Conservation (phyloP, 306 rosid species). For the Trichosanthes truncata region DNA sequence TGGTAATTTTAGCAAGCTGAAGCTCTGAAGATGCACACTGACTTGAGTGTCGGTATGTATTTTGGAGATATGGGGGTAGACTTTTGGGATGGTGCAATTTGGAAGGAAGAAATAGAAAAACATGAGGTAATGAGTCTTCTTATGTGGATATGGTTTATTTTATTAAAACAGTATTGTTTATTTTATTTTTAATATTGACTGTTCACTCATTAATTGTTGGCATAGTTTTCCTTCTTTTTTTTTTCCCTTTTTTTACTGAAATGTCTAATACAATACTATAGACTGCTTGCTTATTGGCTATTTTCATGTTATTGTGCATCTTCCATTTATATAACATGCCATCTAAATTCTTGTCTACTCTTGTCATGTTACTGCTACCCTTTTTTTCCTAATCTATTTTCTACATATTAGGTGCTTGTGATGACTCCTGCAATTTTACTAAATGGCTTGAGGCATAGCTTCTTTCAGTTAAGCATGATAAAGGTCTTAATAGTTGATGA, state of each 20-base stretch:
- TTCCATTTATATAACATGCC: not conserved
- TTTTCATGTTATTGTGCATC: not conserved
- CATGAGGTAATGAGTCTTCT: constrained; percentile 35
- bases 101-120: constrained; percentile 44
- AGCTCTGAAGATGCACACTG: constrained; percentile 48
- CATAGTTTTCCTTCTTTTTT: not conserved
- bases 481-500: constrained; percentile 77
- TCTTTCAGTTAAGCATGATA: constrained; percentile 55
- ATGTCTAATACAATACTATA: not conserved
- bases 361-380: not conserved
- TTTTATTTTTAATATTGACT: not conserved
- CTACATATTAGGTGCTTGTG: constrained; percentile 53
- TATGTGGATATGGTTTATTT: constrained; percentile 17
- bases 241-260: not conserved
- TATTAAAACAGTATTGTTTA: no score
- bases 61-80: constrained; percentile 79
- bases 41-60: constrained; percentile 58
- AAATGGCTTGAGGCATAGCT: constrained; percentile 52
- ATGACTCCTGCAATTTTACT: constrained; percentile 82
- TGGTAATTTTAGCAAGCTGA: constrained; percentile 58
- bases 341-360: not conserved
- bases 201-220: not conserved
- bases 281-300: not conserved
- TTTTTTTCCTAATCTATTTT: not conserved
- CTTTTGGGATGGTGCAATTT: constrained; percentile 41